Base-by-base conservation (phyloP, 2,329 filamentous ascomycete genomes). In the Penicillium corylophilum region DNA sequence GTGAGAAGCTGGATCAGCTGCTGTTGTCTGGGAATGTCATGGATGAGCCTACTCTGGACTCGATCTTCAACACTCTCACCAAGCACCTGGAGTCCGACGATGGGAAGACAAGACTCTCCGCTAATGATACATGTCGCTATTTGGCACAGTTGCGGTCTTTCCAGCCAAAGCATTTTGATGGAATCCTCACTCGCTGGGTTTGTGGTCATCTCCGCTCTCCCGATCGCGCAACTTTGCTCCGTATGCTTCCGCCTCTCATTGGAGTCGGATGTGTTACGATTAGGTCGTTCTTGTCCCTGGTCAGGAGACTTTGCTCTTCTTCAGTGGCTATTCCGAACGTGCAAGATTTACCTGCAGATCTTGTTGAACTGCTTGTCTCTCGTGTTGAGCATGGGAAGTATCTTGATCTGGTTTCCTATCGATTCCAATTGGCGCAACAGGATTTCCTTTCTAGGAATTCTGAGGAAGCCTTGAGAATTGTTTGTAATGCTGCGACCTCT, bases 231-330 rank as follows among this genome's bases (percentile, higher is more conserved):
- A 64, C 58, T 16, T 61, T 74, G 16, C 62, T 66, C 13, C 54
- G 52, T 15, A 60, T 74, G 22, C 62, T 78, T 26, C 65, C 69
- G 16, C 67, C 72, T 20, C 66, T 79, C 3, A 69, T 78, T 35
- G 73, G 74, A 12, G 72, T 74, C 31, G 72, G 74, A n/a, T 75
- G 75, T 49, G 65, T 77, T 16, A 74, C 72, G 4, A 69, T 78
- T 33, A 64, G 68, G 29, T 67, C 69, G 13, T 71, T 78, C 38
- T 59, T 76, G 51, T 56, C 65, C 39, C 48, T 75, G 20, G 62
- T 70, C 20, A 69, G 64, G 44, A 68, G 63, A 44, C 52, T 75
- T 7, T 46, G 68, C 18, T 59, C 63, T 38, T 62, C 63, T 12
- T 51, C 62, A 31, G 39, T 54, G 29, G 47, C 50, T 22, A 63